Base-by-base conservation (phyloP, 192 early-diverging fungal genomes). In the Umbelopsis sp. region DNA sequence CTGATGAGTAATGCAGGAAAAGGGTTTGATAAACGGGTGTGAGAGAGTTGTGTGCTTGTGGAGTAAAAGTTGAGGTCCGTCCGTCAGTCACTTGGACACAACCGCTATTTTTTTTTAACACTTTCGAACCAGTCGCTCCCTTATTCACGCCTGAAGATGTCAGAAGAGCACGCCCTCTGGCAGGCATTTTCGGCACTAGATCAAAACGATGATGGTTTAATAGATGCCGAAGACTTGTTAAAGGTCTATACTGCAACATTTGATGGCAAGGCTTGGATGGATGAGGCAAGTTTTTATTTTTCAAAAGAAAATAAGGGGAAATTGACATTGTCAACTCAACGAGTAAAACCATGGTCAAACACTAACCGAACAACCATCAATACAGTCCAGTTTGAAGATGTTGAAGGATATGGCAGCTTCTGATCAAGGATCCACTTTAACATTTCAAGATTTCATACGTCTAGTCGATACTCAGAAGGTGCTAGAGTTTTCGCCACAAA, bases 191-290 rank as follows among this genome's bases (percentile, higher is more conserved):
- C 76, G 45, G 76, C 78, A 29, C 70, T 84, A 22, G 83, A 84
- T 73, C 77, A 84, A 65, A 82, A 84, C 49, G 80, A 84, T 54
- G 83, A 84, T 49, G 83, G 83, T 47, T 21, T 80, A 22, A 82
- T 84, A 68, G 81, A 84, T 24, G 79, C 81, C 26, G 69, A 75
- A 50, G 83, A 84, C 70, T 68, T 84, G 31, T 56, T 82, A 5
- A 52, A 47, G 31, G 78, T 84, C 22, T 82, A 76, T 45, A 77
- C 71, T 12, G 72, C 74, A 31, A 74, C 79, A 14, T 77, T 79
- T 66, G 73, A 77, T 49, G 43, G 78, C 12, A 76, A 76, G 22
- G 71, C 74, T 20, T 68, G 54, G 22, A 52, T 80, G 49, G 82
- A 80, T 71, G 76, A 77, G 73, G 77, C 71, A 76, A 45, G 52